Conservation (phyloP, 495 filamentous ascomycete genomes). For the Filosporella fistucella region DNA sequence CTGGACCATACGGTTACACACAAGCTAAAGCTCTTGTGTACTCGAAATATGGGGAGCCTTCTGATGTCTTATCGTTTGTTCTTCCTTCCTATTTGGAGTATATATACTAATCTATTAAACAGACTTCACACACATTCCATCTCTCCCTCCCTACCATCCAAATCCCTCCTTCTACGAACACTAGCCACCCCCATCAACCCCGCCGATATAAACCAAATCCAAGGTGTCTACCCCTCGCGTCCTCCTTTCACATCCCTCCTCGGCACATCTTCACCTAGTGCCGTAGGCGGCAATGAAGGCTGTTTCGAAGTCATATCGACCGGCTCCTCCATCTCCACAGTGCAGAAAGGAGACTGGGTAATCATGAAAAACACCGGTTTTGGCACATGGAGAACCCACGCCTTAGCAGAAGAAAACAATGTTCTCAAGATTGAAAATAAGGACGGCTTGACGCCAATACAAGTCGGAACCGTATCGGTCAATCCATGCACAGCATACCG, state of each 20-base stretch:
- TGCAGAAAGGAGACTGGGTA: conserved; percentile 81
- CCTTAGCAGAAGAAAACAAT: conserved; percentile 56
- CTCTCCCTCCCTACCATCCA: conserved; percentile 69
- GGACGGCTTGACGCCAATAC: conserved; percentile 61
- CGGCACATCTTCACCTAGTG: conserved; percentile 67
- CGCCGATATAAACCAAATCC: conserved; percentile 89
- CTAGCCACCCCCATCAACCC: conserved; percentile 93
- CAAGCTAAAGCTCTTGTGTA: conserved; percentile 91
- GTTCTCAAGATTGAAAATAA: conserved; percentile 66
- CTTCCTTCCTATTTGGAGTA: background rate
- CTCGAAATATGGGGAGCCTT: conserved; percentile 77
- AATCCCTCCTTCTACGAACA: conserved; percentile 58
- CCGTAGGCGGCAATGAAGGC: conserved; percentile 85
- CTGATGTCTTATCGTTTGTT: conserved; percentile 67
- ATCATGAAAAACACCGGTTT: conserved; percentile 76
- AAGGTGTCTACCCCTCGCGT: conserved; percentile 90
- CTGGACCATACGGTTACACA: conserved; percentile 89
- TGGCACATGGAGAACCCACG: conserved; percentile 92
- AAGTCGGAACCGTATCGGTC: conserved; percentile 80
- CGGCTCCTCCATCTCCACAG: conserved; percentile 43
- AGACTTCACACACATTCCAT: conserved; percentile 81
- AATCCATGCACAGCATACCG: conserved; percentile 93
- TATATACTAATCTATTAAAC: conserved; percentile 3
- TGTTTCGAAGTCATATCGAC: conserved; percentile 77
- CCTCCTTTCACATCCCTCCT: conserved; percentile 69